Evolutionary conservation across 2,329 filamentous ascomycete genomes (phyloP).

Genomic region (Penicillium sclerotigenum): DNA sequence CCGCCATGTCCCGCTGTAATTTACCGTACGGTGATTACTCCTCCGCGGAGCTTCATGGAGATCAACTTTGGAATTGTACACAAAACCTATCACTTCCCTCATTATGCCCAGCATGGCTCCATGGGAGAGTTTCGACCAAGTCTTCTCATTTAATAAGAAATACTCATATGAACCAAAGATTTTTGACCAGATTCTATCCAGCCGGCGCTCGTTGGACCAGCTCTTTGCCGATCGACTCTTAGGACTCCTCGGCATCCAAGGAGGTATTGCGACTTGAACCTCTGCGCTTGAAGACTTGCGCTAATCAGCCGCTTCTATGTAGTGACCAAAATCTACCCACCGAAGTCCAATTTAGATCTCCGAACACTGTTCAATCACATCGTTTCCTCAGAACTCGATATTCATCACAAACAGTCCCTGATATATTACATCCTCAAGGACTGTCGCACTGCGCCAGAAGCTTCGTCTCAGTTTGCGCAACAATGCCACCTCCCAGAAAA

Average conservation of each 20-base stretch:
- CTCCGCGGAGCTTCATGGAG: constrained; percentile 14
- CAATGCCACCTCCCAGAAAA: constrained; percentile 67
- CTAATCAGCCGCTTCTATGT: constrained; percentile 10
- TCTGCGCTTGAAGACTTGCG: constrained; percentile 6
- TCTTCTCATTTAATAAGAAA: constrained; percentile 61
- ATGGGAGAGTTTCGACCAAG: constrained; percentile 63
- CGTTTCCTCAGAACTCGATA: constrained; percentile 60
- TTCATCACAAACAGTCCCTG: constrained; percentile 76
- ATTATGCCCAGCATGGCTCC: constrained; percentile 33
- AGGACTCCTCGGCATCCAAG: constrained; percentile 64
- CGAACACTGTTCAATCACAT: constrained; percentile 69
- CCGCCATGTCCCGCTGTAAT: constrained; percentile 26
- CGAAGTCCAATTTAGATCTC: constrained; percentile 65
- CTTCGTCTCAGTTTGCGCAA: constrained; percentile 58
- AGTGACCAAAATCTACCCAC: constrained; percentile 69
- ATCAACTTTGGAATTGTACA: constrained; percentile 5
- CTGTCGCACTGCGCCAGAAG: constrained; percentile 55
- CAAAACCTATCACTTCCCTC: neutral
- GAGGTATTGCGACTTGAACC: constrained; percentile 52
- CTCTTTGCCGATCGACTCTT: constrained; percentile 80
- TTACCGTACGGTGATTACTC: constrained; percentile 15
- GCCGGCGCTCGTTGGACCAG: constrained; percentile 64
- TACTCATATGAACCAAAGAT: constrained; percentile 62
- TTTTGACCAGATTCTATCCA: constrained; percentile 61
- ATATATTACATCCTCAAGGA: constrained; percentile 83